These are phyloP conservation scores for Cercospora berteroae DNA, from an alignment of 2,329 filamentous ascomycete genomes.

Conservation along the genomic window DNA sequence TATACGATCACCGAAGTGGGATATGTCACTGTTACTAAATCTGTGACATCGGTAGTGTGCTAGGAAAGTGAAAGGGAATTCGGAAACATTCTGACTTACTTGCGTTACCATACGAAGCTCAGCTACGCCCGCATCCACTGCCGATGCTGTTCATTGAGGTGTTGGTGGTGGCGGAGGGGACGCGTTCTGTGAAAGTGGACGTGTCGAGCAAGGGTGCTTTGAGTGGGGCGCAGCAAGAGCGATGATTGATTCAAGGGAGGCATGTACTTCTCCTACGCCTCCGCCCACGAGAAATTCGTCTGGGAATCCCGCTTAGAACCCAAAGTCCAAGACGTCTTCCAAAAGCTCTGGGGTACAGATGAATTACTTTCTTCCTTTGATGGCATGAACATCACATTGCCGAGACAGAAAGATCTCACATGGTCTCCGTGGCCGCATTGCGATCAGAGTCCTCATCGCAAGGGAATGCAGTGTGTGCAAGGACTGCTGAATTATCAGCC, in stretches of 20 bases:
- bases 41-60: background rate
- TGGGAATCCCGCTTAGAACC: constrained; percentile 48
- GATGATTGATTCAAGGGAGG: constrained; percentile 43
- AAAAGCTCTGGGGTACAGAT: constrained; percentile 43
- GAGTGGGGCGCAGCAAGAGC: background rate
- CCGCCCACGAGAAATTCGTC: constrained; percentile 45
- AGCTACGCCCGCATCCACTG: background rate
- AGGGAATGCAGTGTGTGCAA: constrained; percentile 45
- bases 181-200: background rate
- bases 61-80: background rate
- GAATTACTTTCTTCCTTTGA: constrained; percentile 37
- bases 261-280: constrained; percentile 45
- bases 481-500: constrained; percentile 48
- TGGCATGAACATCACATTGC: constrained; percentile 46
- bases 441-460: constrained; percentile 45
- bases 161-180: background rate
- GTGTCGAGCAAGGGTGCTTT: background rate
- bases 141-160: background rate
- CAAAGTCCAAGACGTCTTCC: constrained; percentile 43
- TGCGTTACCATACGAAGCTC: background rate
- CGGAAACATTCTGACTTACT: background rate
- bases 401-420: constrained; percentile 41
- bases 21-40: background rate
- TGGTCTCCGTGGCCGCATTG: constrained; percentile 46
- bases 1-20: background rate